Evolutionary conservation across 768 basidiomycete species (phyloP).

Genomic region (button mushroom (Agaricus bisporus)): DNA sequence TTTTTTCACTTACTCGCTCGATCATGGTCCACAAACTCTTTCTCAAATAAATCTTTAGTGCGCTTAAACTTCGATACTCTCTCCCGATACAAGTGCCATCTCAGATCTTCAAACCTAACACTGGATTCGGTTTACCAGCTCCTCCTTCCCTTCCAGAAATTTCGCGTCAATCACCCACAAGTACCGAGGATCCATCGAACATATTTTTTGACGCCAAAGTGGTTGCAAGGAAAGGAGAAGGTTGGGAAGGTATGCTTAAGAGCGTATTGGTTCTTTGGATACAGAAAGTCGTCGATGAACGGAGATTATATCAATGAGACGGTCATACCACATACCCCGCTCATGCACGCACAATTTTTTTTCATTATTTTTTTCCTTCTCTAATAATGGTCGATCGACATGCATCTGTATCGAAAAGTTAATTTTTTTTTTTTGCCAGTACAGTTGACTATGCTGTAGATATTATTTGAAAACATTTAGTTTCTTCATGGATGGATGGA

Average conservation of each 20-base stretch:
- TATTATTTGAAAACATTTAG: too few species aligned
- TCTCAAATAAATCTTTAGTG: constrained; percentile 32
- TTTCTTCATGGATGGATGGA: too few species aligned
- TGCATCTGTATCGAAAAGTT: too few species aligned
- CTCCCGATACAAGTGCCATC: constrained; percentile 60
- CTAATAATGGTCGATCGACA: too few species aligned
- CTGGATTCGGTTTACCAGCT: constrained; percentile 17
- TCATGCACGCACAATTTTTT: too few species aligned
- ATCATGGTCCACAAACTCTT: background rate
- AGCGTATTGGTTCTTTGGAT: constrained; percentile 59
- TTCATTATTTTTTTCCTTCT: too few species aligned
- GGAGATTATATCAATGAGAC: constrained; percentile 8
- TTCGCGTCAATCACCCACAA: constrained; percentile 14
- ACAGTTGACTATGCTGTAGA: too few species aligned
- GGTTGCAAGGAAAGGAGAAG: constrained; percentile 67
- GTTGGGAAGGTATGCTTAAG: constrained; percentile 82
- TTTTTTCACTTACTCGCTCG: background rate
- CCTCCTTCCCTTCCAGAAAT: constrained; percentile 17
- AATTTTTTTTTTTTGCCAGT: too few species aligned
- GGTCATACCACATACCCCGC: background rate
- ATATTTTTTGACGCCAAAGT: constrained; percentile 62
- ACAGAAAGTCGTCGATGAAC: constrained; percentile 59
- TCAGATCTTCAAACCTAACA: constrained; percentile 18
- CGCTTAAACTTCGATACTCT: constrained; percentile 77
- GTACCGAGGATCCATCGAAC: constrained; percentile 19